These are phyloP conservation scores for Cylindrodendrum hubeiense DNA, from an alignment of 2,329 filamentous ascomycete species.

Conservation along the genomic window DNA sequence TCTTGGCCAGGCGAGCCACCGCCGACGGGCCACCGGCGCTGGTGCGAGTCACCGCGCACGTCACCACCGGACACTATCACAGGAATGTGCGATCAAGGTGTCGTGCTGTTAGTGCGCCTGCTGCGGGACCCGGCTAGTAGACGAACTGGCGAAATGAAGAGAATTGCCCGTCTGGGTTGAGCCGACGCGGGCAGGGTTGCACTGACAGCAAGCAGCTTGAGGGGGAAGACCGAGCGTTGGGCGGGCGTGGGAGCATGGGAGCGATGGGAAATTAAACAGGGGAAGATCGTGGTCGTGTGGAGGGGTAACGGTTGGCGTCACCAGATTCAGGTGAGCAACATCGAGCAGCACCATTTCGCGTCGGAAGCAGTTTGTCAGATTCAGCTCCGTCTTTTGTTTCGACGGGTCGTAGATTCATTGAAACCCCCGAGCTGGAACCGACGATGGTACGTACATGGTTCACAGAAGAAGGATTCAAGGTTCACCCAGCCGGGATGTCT, in stretches of 20 bases:
- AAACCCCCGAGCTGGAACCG: not conserved
- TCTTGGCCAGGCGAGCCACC: not conserved
- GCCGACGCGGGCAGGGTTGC: not conserved
- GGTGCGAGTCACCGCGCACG: not conserved
- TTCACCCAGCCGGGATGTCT: not conserved
- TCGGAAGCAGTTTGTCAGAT: slow-evolving; percentile 17
- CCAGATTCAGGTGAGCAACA: slow-evolving; percentile 39
- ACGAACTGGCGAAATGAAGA: not conserved
- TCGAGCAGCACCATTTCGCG: slow-evolving; percentile 1
- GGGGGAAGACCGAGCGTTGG: not conserved
- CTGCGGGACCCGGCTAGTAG: not conserved
- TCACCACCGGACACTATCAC: slow-evolving; percentile 1
- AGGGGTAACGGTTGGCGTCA: slow-evolving; percentile 9
- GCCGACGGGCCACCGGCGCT: not conserved
- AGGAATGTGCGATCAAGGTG: not conserved
- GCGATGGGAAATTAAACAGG: slow-evolving; percentile 28
- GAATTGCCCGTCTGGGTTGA: not conserved
- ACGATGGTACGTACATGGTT: not conserved
- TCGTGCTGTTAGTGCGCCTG: not conserved
- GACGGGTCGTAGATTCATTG: slow-evolving; percentile 17
- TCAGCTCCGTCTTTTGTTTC: slow-evolving; percentile 25
- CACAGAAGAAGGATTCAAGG: not conserved
- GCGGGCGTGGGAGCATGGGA: not conserved
- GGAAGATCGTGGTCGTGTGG: slow-evolving; percentile 18
- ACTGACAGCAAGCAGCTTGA: not conserved